Evolutionary conservation across 2,329 filamentous ascomycete genomes (phyloP), one percentile per base, ranked within the genome.

Genomic region (Cladosporium austrohemisphaericum): DNA sequence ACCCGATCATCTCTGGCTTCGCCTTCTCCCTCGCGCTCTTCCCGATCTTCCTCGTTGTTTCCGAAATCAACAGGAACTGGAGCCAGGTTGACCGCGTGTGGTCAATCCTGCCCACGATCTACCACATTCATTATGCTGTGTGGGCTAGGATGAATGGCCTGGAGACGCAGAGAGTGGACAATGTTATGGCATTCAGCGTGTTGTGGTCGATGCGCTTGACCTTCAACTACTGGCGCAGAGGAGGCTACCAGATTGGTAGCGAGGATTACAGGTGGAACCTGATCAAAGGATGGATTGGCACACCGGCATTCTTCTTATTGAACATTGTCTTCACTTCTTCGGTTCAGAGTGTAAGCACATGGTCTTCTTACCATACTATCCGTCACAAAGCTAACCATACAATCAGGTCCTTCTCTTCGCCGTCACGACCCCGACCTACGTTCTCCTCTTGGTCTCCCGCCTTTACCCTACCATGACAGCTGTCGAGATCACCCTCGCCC

Each of bases 191-290:
- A 1, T 83, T 88, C 59, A 86, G 83, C 43, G 69, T 78, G 1
- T 59, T 91, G 7, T 98, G 93, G 93, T 62, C 60, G 16, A 40
- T 59, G 11, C 52, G 93, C 9, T 74, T 98, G 69, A 97, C 92
- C 2, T 97, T 81, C 76, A 98, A 98, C 71, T 98, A 96, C 72
- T 95, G 87, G 84, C 85, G 93, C 51, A 95, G 88, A 68, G 93
- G 93, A 31, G 93, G 93, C 19, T 98, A 98, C 67, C 74, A 77
- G 13, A 76, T 91, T 55, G 92, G 93, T 29, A 91, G 86, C 13
- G 92, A 98, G 69, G 93, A 98, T 68, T 98, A 98, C 68, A 81
- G 93, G 71, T 98, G 93, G 92, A 76, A 78, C 50, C 82, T 91
- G 49, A 73, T 97, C 45, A 84, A 84, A 64, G 73, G 77, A 22